Evolutionary conservation across 495 filamentous ascomycete species (phyloP).

Genomic region (Penicillium steckii): DNA sequence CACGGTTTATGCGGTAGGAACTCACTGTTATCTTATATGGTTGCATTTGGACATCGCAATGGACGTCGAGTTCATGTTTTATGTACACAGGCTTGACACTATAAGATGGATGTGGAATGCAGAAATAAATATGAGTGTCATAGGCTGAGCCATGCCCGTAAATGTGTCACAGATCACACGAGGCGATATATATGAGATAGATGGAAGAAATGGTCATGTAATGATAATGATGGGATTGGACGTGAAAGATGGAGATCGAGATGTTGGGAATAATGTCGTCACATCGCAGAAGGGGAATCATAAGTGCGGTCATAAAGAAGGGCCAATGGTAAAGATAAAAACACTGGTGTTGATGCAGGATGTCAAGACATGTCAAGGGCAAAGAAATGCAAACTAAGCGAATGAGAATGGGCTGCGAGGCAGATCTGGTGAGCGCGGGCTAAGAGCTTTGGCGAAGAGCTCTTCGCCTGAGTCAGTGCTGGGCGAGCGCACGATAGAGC

Average conservation of each 20-base stretch:
- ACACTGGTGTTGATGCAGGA: slow-evolving; percentile 1
- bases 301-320: slow-evolving; percentile 18
- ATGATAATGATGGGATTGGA: no score
- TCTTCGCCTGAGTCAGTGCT: slow-evolving; percentile 63
- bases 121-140: slow-evolving; percentile 1
- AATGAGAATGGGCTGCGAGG: slow-evolving; percentile 70
- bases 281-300: slow-evolving; percentile 33
- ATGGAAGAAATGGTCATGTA: no score
- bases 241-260: slow-evolving; percentile 6
- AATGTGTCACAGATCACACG: not conserved
- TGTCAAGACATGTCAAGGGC: not conserved
- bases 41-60: slow-evolving; percentile 1
- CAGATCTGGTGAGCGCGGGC: slow-evolving; percentile 76
- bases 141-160: no score
- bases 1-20: no score
- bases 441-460: slow-evolving; percentile 77
- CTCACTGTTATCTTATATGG: no score
- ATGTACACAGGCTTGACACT: slow-evolving; percentile 23
- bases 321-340: not conserved
- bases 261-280: slow-evolving; percentile 14
- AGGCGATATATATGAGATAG: slow-evolving; percentile 7
- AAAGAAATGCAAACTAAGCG: slow-evolving; percentile 13
- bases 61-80: slow-evolving; percentile 10
- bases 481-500: slow-evolving; percentile 19
- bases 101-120: slow-evolving; percentile 19